Conservation (phyloP, 306 rosid species). For the Prunus campanulata region DNA sequence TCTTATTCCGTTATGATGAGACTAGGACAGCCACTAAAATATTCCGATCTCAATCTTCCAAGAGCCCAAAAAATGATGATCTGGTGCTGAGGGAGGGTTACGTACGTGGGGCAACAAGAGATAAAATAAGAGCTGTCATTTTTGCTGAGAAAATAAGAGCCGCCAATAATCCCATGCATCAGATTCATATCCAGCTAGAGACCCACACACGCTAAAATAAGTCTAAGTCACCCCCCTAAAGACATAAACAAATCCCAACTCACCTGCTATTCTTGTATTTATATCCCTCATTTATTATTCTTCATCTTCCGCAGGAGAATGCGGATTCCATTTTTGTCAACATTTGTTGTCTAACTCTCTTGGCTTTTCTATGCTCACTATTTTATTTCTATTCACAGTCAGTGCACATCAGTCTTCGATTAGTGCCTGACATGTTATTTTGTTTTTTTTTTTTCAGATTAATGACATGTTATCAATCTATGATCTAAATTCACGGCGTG, state of each 20-base stretch:
- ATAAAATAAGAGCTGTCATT: neutral
- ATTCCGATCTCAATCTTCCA: neutral
- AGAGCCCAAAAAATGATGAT: neutral
- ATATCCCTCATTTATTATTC: neutral
- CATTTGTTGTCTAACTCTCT: slow-evolving; percentile 11
- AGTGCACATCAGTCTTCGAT: neutral
- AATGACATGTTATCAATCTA: neutral
- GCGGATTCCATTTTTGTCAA: slow-evolving; percentile 16
- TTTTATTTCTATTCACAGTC: neutral
- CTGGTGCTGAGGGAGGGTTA: too few species aligned
- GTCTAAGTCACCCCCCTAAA: too few species aligned
- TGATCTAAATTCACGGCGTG: neutral
- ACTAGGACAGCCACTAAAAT: neutral
- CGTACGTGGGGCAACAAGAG: neutral
- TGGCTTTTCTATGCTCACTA: slow-evolving; percentile 11
- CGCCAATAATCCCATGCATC: too few species aligned
- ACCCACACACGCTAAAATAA: too few species aligned
- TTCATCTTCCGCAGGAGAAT: neutral
- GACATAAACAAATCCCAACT: too few species aligned
- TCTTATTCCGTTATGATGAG: neutral
- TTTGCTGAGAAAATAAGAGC: neutral
- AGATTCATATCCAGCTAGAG: too few species aligned
- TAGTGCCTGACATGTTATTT: neutral
- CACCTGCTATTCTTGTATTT: too few species aligned
- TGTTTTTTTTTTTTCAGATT: too few species aligned